Evolutionary conservation across 164 flowering plant species (phyloP), one percentile per base, ranked within the genome.

Genomic region (Magnolia officinalis): DNA sequence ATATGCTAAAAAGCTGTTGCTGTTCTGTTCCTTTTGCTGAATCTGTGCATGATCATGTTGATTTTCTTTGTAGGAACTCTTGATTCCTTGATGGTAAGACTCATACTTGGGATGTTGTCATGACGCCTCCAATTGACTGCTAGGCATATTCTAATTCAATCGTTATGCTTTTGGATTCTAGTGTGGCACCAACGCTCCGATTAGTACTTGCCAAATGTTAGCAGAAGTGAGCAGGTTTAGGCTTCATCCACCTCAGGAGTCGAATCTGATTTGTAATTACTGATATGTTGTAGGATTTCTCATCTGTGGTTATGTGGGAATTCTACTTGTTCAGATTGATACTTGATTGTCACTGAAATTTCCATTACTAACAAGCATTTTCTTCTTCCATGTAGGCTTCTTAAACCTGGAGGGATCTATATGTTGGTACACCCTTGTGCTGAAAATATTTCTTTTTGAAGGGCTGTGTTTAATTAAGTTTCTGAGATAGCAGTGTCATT

Each of bases 181-280:
- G 99, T 95, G 99, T 81, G 97, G 98, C 73, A 84, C 83, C 8
- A 87, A 86, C 86, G 99, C 98, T 84, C 92, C 91, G 21, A 78
- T 87, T 14, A 90, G 92, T 86, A 89, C 93, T 83, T 31, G 95
- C 75, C 90, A 80, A 78, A 95, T 95, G 99, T 85, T 95, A 80
- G 97, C 90, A 68, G 99, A 93, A 90, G 98, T 95, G 77, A 88
- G 95, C 97, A 95, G 99, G 99, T 95, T 81, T 78, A 79, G 82
- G 79, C 72, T 84, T 77, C 80, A 81, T 74, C 77, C 18, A 77
- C 45, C 81, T 83, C 79, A 67, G 78, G 81, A 67, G 70, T 55
- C 52, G 66, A 49, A 29, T 78, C 71, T 67, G 71, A 70, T 70
- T 71, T 81, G 73, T 77, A 75, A 67, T 76, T 78, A 77, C 72